Percentiles rank a stretch among this genome's conserved stretches.
Evolutionary conservation across 1,284 basidiomycete genomes (phyloP).

Genomic region (Cystobasidium slooffiae): DNA sequence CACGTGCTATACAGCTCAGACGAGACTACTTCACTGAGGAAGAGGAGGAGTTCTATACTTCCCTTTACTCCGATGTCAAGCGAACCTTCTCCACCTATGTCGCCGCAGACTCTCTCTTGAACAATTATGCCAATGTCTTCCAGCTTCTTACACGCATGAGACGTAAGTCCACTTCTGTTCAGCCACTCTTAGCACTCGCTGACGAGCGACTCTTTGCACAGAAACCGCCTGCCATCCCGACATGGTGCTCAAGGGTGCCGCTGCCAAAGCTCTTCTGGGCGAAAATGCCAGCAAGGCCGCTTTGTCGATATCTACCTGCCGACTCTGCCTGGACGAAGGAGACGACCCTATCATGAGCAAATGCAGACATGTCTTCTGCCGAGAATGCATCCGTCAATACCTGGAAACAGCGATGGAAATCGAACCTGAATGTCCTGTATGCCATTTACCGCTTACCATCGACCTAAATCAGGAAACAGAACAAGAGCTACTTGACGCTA

Average conservation of each 20-base stretch:
- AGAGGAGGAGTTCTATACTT: constrained; percentile 93
- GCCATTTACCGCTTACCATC: constrained; percentile 89
- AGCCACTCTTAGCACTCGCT: no score
- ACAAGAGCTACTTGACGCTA: constrained; percentile 69
- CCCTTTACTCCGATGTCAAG: constrained; percentile 89
- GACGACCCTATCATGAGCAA: constrained; percentile 95
- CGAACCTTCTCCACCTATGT: constrained; percentile 90
- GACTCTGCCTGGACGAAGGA: constrained; percentile 94
- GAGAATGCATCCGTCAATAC: constrained; percentile 95
- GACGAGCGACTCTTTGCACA: no score
- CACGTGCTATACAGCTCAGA: constrained; percentile 85
- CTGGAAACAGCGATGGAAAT: constrained; percentile 72
- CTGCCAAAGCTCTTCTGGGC: constrained; percentile 62
- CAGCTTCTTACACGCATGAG: constrained; percentile 71
- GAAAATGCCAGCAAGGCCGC: constrained; percentile 69
- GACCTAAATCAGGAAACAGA: constrained; percentile 92
- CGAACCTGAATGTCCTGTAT: constrained; percentile 94
- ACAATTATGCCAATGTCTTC: constrained; percentile 91
- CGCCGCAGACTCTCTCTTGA: constrained; percentile 75
- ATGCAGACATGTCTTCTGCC: constrained; percentile 78
- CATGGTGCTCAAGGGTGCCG: constrained; percentile 87
- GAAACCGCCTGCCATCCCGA: constrained; percentile 68
- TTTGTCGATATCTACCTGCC: constrained; percentile 67
- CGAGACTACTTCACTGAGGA: constrained; percentile 94
- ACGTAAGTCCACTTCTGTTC: no score